These are phyloP conservation scores for Chlorella sorokiniana DNA, from an alignment of 139 green algal genomes.

Conservation along the genomic window DNA sequence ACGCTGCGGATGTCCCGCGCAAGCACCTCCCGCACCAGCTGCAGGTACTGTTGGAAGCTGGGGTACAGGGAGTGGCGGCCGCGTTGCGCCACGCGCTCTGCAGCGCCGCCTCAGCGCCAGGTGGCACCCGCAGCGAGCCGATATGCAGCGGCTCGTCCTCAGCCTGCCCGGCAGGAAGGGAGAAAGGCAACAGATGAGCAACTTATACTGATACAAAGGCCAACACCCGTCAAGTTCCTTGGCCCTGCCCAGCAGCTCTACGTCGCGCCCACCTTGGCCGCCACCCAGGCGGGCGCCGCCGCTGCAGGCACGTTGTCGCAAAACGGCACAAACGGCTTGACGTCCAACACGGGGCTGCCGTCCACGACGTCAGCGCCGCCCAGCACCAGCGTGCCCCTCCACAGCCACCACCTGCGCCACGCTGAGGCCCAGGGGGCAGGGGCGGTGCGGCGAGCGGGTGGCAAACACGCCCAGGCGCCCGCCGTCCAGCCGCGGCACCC, in stretches of 20 bases:
- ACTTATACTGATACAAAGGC: not conserved
- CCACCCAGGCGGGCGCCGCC: constrained; percentile 81
- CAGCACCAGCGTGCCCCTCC: constrained; percentile 61
- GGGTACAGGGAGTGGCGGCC: constrained; percentile 4
- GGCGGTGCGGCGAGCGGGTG: constrained; percentile 86
- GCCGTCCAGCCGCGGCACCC: constrained; percentile 86
- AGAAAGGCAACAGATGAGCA: not conserved
- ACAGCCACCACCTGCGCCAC: constrained; percentile 67
- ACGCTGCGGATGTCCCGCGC: constrained; percentile 74
- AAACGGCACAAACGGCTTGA: constrained; percentile 94
- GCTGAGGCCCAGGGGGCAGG: constrained; percentile 79
- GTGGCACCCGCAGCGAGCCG: constrained; percentile 2
- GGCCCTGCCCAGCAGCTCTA: not conserved
- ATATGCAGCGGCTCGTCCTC: constrained; percentile 41
- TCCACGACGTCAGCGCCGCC: constrained; percentile 89
- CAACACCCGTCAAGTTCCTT: not conserved
- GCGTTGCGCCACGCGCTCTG: constrained; percentile 12
- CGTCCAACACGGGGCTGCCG: constrained; percentile 88
- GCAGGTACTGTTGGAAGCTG: constrained; percentile 27
- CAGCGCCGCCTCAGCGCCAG: constrained; percentile 6
- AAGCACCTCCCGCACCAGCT: constrained; percentile 56
- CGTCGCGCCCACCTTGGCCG: not conserved
- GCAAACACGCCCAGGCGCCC: constrained; percentile 80
- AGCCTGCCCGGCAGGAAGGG: not conserved
- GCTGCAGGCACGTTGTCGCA: constrained; percentile 75